Evolutionary conservation across 75 land plant genomes (phyloP).

Genomic region (Azolla pinnata): DNA sequence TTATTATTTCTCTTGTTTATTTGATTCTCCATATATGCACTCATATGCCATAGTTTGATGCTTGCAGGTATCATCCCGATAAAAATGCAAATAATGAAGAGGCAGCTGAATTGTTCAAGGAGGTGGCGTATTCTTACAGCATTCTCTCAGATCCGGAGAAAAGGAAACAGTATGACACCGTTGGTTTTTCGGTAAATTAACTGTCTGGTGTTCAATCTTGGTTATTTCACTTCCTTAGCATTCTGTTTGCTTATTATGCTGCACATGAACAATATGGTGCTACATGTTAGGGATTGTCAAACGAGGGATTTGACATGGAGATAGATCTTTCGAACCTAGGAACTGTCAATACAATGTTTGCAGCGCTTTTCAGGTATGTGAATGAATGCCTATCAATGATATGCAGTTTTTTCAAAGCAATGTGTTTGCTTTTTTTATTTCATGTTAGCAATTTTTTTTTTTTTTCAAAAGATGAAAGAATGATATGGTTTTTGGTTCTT

Average conservation of each 20-base stretch:
- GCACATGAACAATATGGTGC: not conserved
- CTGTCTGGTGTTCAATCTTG: not conserved
- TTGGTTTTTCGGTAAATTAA: slow-evolving; percentile 75
- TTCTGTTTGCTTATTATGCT: not conserved
- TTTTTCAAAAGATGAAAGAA: not conserved
- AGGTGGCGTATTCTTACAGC: slow-evolving; percentile 79
- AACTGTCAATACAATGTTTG: slow-evolving; percentile 79
- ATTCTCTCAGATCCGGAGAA: slow-evolving; percentile 87
- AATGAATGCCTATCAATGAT: not conserved
- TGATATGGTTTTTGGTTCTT: slow-evolving; percentile 6
- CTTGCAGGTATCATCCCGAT: slow-evolving; percentile 74
- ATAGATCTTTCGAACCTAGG: slow-evolving; percentile 78
- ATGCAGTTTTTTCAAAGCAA: not conserved
- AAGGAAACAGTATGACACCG: slow-evolving; percentile 62
- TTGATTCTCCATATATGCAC: too few relatives aligned
- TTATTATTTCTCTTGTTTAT: too few relatives aligned
- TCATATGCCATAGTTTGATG: not conserved
- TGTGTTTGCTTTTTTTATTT: not conserved
- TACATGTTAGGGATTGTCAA: slow-evolving; percentile 49
- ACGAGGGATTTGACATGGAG: slow-evolving; percentile 68
- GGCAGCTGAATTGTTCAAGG: slow-evolving; percentile 75
- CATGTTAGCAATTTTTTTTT: not conserved
- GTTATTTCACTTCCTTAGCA: not conserved
- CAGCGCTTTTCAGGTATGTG: slow-evolving; percentile 74
- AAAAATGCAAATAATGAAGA: slow-evolving; percentile 80